These are phyloP conservation scores for Chamaenerion angustifolium DNA, from an alignment of 345 rosid species.

Conservation along the genomic window DNA sequence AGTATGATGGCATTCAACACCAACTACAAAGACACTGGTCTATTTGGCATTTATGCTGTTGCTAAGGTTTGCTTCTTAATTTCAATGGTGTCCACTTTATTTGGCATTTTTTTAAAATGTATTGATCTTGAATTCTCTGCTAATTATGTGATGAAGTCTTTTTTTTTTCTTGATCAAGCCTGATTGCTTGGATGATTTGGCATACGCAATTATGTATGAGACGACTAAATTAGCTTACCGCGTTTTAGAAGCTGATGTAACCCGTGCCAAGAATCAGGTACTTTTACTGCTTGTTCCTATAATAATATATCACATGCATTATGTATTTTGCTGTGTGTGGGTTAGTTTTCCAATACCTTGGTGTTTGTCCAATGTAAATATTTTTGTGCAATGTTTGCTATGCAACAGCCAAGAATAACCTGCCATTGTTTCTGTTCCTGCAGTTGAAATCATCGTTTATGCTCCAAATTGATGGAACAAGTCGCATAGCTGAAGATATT, in stretches of 20 bases:
- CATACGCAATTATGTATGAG: constrained; percentile 88
- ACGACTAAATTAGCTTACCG: constrained; percentile 65
- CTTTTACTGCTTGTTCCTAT: background rate
- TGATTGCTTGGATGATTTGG: constrained; percentile 81
- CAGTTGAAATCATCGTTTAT: constrained; percentile 90
- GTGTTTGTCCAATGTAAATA: too few relatives aligned
- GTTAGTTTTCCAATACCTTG: too few relatives aligned
- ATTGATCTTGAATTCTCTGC: too few relatives aligned
- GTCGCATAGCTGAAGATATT: constrained; percentile 89
- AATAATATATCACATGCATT: too few relatives aligned
- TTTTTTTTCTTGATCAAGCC: constrained; percentile 26
- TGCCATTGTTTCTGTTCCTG: constrained; percentile 4
- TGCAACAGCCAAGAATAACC: too few relatives aligned
- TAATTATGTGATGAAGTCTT: background rate
- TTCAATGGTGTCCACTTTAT: background rate
- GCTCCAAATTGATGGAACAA: constrained; percentile 92
- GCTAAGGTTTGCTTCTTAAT: constrained; percentile 63
- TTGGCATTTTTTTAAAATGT: too few relatives aligned
- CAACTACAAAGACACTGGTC: constrained; percentile 97
- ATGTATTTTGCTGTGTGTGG: too few relatives aligned
- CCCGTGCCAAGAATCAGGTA: constrained; percentile 97
- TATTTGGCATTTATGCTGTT: constrained; percentile 93
- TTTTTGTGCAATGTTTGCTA: background rate
- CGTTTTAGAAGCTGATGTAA: constrained; percentile 92
- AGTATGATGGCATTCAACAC: constrained; percentile 99